These are phyloP conservation scores for Bimuria novae-zelandiae DNA, from an alignment of 2,329 filamentous ascomycete species.

Conservation along the genomic window DNA sequence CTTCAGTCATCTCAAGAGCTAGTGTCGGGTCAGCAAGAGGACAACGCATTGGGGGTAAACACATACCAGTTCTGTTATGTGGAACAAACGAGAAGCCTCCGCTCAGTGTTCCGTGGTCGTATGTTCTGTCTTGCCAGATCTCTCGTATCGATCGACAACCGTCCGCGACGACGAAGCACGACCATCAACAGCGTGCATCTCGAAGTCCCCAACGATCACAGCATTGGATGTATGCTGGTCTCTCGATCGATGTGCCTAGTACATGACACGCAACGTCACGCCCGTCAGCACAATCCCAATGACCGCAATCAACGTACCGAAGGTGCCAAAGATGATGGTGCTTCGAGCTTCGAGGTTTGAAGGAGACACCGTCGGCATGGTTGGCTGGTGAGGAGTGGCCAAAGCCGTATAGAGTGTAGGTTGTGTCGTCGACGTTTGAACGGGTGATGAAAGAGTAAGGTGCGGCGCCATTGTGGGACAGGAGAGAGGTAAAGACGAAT, in stretches of 20 bases:
- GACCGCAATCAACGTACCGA: background rate
- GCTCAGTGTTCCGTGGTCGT: no score
- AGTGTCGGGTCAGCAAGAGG: no score
- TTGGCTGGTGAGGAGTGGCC: background rate
- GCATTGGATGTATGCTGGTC: background rate
- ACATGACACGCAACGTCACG: conserved; percentile 5
- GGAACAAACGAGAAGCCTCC: no score
- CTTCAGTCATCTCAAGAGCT: no score
- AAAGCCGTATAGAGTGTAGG: background rate
- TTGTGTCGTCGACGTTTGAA: background rate
- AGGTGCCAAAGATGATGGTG: conserved; percentile 8
- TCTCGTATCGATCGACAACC: no score
- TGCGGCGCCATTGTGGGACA: background rate
- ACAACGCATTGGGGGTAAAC: no score
- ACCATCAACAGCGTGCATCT: background rate
- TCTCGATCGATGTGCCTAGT: background rate
- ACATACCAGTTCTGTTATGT: no score
- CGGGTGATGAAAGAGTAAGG: background rate
- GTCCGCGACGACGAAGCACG: background rate
- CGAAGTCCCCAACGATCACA: background rate
- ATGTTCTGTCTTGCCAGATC: no score
- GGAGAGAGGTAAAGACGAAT: no score
- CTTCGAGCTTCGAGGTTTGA: conserved; percentile 4
- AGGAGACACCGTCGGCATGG: background rate
- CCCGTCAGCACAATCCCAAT: background rate